phyloP scores from a whole-genome alignment of 2,329 filamentous ascomycete species.

The Fusarium dlaminii region DNA sequence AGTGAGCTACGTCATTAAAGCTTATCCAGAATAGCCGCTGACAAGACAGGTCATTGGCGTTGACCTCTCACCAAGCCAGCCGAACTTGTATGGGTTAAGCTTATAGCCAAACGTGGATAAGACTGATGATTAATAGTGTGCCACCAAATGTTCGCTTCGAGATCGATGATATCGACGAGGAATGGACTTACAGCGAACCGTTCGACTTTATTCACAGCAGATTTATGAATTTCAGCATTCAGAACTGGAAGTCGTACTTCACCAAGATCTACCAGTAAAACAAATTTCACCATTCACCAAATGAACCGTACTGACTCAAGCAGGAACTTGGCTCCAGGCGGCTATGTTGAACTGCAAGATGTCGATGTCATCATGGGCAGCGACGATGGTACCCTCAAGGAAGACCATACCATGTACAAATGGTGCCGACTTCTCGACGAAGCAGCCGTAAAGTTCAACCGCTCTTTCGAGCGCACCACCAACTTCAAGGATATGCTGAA shows the following conservation, averaged over 20 bases:
- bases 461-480: constrained; percentile 38
- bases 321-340: constrained; percentile 25
- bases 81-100: neutral
- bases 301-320: neutral
- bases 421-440: constrained; percentile 44
- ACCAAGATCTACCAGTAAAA: constrained; percentile 12
- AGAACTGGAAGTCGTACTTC: constrained; percentile 8
- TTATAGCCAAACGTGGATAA: accelerated
- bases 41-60: constrained; percentile 7
- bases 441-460: constrained; percentile 42
- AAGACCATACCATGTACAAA: constrained; percentile 30
- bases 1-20: neutral
- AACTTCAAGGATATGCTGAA: constrained; percentile 47
- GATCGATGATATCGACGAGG: constrained; percentile 21
- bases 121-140: neutral
- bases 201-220: constrained; percentile 22
- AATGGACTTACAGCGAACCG: constrained; percentile 5
- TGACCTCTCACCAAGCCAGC: constrained; percentile 13
- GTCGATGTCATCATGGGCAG: constrained; percentile 26
- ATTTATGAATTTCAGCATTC: constrained; percentile 27
- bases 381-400: constrained; percentile 25
- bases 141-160: constrained; percentile 14
- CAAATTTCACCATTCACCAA: accelerated
- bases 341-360: constrained; percentile 35
- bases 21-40: neutral